phyloP scores from a whole-genome alignment of 2,329 filamentous ascomycete genomes.

The Fusarium sp. region DNA sequence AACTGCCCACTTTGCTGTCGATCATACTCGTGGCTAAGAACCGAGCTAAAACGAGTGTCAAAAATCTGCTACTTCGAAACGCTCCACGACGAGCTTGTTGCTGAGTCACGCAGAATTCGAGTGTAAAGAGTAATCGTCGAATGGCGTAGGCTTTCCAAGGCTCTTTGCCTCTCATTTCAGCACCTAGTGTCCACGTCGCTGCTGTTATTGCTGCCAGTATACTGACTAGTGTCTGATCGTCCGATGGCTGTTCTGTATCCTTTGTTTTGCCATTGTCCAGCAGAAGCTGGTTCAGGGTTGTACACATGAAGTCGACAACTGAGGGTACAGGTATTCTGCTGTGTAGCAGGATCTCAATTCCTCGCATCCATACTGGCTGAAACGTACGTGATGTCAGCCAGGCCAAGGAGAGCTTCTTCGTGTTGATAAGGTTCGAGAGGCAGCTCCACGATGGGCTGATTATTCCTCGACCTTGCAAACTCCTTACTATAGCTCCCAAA shows the following conservation, averaged over 20 bases:
- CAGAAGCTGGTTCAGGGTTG: conserved; percentile 39
- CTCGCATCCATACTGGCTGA: conserved; percentile 40
- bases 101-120: conserved; percentile 41
- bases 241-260: conserved; percentile 6
- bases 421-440: conserved; percentile 36
- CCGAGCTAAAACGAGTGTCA: conserved; percentile 44
- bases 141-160: conserved; percentile 24
- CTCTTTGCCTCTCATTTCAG: not conserved
- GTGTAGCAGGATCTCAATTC: conserved; percentile 42
- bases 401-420: conserved; percentile 31
- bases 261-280: conserved; percentile 6
- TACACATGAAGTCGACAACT: conserved; percentile 38
- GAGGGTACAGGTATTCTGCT: conserved; percentile 35
- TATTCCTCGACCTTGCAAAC: conserved; percentile 6
- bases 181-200: conserved; percentile 36
- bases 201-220: conserved; percentile 47
- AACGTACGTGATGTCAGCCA: conserved; percentile 44
- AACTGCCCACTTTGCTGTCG: conserved; percentile 17
- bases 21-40: conserved; percentile 42
- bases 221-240: conserved; percentile 45
- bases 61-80: conserved; percentile 30
- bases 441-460: conserved; percentile 37
- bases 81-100: conserved; percentile 18
- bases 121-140: conserved; percentile 42
- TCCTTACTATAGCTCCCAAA: conserved; percentile 33